phyloP scores from a whole-genome alignment of 192 early-diverging fungal genomes.

The Oehlia diaphana region DNA sequence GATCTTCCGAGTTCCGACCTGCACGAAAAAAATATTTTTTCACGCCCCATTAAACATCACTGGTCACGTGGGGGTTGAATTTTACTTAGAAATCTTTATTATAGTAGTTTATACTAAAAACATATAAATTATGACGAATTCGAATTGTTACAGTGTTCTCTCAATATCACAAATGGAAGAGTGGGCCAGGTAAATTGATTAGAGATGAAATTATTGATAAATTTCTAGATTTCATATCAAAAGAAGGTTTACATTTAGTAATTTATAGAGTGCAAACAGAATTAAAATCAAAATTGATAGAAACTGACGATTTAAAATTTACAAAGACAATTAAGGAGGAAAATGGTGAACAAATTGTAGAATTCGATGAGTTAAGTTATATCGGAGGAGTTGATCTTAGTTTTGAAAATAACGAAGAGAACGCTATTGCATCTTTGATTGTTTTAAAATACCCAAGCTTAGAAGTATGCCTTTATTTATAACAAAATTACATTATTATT shows the following conservation, averaged over 20 bases:
- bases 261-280: conserved; percentile 14
- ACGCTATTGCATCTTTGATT: conserved; percentile 74
- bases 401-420: conserved; percentile 47
- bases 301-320: conserved; percentile 18
- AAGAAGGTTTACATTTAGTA: background rate
- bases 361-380: conserved; percentile 41
- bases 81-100: no score
- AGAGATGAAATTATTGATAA: background rate
- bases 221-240: background rate
- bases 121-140: background rate
- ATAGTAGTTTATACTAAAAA: no score
- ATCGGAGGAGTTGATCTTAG: conserved; percentile 80
- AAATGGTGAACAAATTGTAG: background rate
- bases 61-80: no score
- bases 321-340: background rate
- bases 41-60: no score
- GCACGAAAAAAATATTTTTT: no score
- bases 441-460: conserved; percentile 71
- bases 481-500: background rate
- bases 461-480: conserved; percentile 35
- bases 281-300: conserved; percentile 25
- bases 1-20: no score
- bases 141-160: background rate
- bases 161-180: conserved; percentile 8
- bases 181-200: conserved; percentile 5